Evolutionary conservation across 2,329 filamentous ascomycete species (phyloP), one percentile per base, ranked within the genome.

Genomic region (Venturia nashicola): DNA sequence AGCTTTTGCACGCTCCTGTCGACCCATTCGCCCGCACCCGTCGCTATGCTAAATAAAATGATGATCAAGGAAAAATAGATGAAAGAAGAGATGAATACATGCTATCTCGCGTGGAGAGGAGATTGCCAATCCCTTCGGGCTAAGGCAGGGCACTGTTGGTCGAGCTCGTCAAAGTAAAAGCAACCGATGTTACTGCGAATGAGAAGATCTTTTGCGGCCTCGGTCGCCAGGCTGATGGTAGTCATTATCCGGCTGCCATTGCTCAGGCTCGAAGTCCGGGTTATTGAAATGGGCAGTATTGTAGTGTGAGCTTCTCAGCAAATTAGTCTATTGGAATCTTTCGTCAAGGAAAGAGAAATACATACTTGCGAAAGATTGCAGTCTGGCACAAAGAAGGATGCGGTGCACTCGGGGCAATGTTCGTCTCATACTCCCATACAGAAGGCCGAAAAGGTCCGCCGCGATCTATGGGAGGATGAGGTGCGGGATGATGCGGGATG

Each of bases 211-310:
- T 68, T 75, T 71, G 62, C 73, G 72, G 40, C 71, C 70, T 66
- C 73, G 73, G 54, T 72, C 71, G 44, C 69, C 69, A 57, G 51
- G 51, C 18, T 72, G 75, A 40, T 74, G 70, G 65, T 79, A 80
- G 61, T 80, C 78, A 63, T 74, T 71, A 23, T 79, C 77, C 3
- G 79, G 79, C 66, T 73, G 74, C 79, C 79, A 81, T 65, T 80
- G 77, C 67, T 81, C 78, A 6, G 79, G 79, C 65, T 81, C 77
- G 68, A 82, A 82, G 40, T 81, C 77, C 23, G 78, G 76, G 67
- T 81, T 82, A 65, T 77, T 69, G 69, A 78, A 82, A 70, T 82
- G 79, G 5, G 79, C 78, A 23, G 78, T 78, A 64, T 81, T 81
- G 74, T 75, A 81, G 67, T 78, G 78, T 5, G 78, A 81, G 68